These are phyloP conservation scores for Castanea mollissima DNA, from an alignment of 306 rosid genomes.

Conservation along the genomic window DNA sequence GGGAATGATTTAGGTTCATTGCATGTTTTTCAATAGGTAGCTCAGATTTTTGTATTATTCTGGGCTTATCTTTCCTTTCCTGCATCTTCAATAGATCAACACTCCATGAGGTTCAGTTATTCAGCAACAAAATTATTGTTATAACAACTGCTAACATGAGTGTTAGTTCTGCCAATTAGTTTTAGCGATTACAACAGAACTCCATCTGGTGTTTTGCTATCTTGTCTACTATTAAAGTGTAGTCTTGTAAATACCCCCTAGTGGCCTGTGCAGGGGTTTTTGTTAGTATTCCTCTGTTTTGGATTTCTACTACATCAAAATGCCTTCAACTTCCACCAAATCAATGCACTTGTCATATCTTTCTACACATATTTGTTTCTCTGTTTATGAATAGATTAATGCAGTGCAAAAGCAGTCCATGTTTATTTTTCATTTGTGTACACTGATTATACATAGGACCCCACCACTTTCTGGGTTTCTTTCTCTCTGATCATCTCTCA, in stretches of 20 bases:
- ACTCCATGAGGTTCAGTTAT: background rate
- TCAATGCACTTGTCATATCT: too few species aligned
- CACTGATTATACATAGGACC: background rate
- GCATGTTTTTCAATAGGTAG: too few species aligned
- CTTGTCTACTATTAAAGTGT: background rate
- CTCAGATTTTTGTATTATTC: too few species aligned
- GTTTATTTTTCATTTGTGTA: background rate
- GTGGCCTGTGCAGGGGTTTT: too few species aligned
- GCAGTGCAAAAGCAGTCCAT: too few species aligned
- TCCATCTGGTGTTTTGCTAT: background rate
- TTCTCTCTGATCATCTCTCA: background rate
- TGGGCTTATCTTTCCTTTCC: too few species aligned
- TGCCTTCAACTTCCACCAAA: too few species aligned
- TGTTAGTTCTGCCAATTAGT: background rate
- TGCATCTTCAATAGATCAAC: too few species aligned
- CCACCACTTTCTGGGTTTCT: constrained; percentile 23
- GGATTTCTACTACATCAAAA: too few species aligned
- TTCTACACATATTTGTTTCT: background rate
- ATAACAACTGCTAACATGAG: background rate
- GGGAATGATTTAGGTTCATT: too few species aligned
- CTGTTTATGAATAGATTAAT: too few species aligned
- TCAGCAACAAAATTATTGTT: background rate
- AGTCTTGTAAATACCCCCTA: background rate
- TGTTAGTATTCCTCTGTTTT: too few species aligned
- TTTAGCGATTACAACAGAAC: background rate